A percentile compares a stretch with the other conserved stretches of the same genome.
phyloP scores from a whole-genome alignment of 1,284 basidiomycete species.

The Chalciporus sp. region DNA sequence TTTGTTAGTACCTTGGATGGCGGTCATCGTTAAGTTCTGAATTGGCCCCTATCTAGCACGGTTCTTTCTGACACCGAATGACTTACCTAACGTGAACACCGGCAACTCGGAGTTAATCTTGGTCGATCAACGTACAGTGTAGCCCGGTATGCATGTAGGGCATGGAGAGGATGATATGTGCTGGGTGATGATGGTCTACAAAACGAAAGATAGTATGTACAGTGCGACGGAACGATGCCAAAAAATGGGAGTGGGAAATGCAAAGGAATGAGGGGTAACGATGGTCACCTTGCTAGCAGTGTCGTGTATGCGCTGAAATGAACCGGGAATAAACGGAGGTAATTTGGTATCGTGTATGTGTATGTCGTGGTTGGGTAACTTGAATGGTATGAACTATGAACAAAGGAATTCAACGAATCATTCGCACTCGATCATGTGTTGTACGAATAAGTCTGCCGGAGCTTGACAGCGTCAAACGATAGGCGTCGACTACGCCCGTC shows the following conservation, averaged over 20 bases:
- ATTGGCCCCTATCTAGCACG: no score
- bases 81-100: no score
- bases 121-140: no score
- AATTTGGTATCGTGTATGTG: no score
- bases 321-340: no score
- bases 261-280: not conserved
- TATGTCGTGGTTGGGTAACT: not conserved
- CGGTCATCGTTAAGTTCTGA: no score
- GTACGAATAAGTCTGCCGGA: constrained; percentile 27
- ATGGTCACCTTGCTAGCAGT: not conserved
- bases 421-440: constrained; percentile 14
- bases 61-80: no score
- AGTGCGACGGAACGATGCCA: constrained; percentile 4
- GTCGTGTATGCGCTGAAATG: no score
- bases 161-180: not conserved
- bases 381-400: not conserved
- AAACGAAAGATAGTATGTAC: constrained; percentile 13
- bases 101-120: no score
- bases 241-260: not conserved
- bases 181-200: not conserved
- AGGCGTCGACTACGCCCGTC: constrained; percentile 7
- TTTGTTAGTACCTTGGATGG: no score
- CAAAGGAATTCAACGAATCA: not conserved
- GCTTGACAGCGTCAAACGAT: constrained; percentile 18
- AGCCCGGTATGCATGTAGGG: not conserved